phyloP scores from a whole-genome alignment of 768 basidiomycete species.

The Auricularia sp. region DNA sequence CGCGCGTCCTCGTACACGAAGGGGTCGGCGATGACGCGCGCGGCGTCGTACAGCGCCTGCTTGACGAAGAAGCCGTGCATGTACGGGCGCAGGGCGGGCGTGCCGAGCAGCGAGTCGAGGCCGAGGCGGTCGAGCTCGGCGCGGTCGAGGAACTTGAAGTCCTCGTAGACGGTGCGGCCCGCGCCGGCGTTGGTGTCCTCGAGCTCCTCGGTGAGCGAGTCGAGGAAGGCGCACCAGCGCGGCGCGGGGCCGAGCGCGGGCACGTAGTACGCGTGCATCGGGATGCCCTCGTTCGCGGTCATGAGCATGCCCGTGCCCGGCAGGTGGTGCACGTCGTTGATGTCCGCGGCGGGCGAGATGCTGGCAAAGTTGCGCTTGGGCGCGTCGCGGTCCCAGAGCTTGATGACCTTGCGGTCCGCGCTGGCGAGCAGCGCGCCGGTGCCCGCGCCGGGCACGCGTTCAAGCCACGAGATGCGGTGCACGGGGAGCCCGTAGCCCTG shows the following conservation, averaged over 20 bases:
- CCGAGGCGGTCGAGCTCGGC: constrained; percentile 81
- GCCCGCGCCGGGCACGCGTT: constrained; percentile 78
- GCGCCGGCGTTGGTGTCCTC: constrained; percentile 57
- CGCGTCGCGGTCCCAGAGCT: constrained; percentile 90
- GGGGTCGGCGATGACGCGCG: constrained; percentile 91
- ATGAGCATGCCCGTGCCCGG: constrained; percentile 83
- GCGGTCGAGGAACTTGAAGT: constrained; percentile 94
- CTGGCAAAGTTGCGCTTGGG: constrained; percentile 82
- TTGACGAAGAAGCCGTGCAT: constrained; percentile 99
- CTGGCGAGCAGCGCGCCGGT: constrained; percentile 55
- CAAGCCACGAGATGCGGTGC: constrained; percentile 79
- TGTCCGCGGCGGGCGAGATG: constrained; percentile 80
- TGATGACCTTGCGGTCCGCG: constrained; percentile 94
- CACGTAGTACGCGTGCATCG: constrained; percentile 89
- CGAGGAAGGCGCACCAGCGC: constrained; percentile 94
- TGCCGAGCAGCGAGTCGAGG: constrained; percentile 91
- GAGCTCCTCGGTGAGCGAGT: constrained; percentile 98
- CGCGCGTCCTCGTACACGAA: constrained; percentile 92
- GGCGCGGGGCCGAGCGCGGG: constrained; percentile 96
- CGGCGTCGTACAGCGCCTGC: constrained; percentile 91
- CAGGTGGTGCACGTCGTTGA: constrained; percentile 86
- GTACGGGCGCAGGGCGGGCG: constrained; percentile 92
- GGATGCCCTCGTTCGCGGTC: constrained; percentile 93
- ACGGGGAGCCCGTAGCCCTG: constrained; percentile 94
- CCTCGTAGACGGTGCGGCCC: constrained; percentile 74